Conservation (phyloP, 2,329 filamentous ascomycete genomes). For the Cladophialophora immunda region DNA sequence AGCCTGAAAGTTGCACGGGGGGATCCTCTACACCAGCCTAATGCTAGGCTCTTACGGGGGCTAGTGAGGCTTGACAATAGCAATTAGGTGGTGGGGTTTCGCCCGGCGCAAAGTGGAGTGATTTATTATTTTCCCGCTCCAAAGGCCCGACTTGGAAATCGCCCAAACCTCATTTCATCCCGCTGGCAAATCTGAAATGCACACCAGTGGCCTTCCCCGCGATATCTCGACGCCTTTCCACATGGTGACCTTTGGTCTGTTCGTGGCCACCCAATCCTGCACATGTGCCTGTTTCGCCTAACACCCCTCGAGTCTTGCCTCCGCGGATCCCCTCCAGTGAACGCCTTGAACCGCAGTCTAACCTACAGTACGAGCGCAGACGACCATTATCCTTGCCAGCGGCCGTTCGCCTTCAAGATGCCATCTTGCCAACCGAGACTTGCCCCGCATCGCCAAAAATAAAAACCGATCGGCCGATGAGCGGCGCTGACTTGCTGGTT, state of each 20-base stretch:
- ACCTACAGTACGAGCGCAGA: not conserved
- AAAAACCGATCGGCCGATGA: conserved; percentile 8
- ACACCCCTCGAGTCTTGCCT: not conserved
- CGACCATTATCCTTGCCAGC: not conserved
- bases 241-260: not conserved
- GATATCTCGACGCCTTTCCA: not conserved
- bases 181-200: not conserved
- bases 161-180: not conserved
- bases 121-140: not conserved
- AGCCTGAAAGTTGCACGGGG: conserved; percentile 6
- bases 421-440: not conserved
- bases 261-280: not conserved
- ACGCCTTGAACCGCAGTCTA: not conserved
- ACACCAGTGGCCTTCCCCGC: not conserved
- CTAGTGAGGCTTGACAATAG: not conserved
- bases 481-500: not conserved
- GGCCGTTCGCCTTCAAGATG: not conserved
- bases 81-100: not conserved
- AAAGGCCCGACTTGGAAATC: not conserved
- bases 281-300: not conserved
- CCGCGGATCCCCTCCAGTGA: not conserved
- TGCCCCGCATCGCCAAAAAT: conserved; percentile 14
- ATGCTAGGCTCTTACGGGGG: not conserved
- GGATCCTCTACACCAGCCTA: too few relatives aligned
- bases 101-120: not conserved